Conservation (phyloP, 441 rosid genomes). For the Arabidopsis hybrid region DNA sequence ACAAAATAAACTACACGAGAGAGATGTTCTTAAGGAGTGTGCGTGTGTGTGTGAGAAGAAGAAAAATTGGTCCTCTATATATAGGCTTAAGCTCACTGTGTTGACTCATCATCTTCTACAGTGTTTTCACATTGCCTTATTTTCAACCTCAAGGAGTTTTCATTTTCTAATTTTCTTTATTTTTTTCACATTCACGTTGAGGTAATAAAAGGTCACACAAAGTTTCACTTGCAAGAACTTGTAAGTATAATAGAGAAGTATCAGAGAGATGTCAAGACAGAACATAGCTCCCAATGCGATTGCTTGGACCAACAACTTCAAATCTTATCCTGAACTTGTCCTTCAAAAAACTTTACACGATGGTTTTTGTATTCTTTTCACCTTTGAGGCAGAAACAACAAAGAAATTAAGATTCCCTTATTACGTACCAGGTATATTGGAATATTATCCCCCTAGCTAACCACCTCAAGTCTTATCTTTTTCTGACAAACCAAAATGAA, state of each 20-base stretch:
- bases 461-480: neutral
- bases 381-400: neutral
- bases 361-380: neutral
- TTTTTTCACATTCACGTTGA: constrained; percentile 20
- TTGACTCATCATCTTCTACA: constrained; percentile 19
- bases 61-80: constrained; percentile 21
- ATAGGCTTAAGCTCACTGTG: constrained; percentile 17
- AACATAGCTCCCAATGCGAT: constrained; percentile 1
- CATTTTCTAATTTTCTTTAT: neutral
- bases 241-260: neutral
- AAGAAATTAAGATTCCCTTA: neutral
- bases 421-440: neutral
- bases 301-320: neutral
- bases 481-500: neutral
- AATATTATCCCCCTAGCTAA: neutral
- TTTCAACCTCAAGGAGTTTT: constrained; percentile 12
- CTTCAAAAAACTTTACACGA: neutral
- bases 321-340: neutral
- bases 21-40: neutral
- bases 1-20: constrained; percentile 14
- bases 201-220: neutral
- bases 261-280: constrained; percentile 16
- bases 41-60: constrained; percentile 16
- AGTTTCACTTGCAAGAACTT: constrained; percentile 12
- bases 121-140: constrained; percentile 13